These are phyloP conservation scores for Plasmodium chabaudi DNA, from an alignment of 169 alveolate species.

Conservation along the genomic window DNA sequence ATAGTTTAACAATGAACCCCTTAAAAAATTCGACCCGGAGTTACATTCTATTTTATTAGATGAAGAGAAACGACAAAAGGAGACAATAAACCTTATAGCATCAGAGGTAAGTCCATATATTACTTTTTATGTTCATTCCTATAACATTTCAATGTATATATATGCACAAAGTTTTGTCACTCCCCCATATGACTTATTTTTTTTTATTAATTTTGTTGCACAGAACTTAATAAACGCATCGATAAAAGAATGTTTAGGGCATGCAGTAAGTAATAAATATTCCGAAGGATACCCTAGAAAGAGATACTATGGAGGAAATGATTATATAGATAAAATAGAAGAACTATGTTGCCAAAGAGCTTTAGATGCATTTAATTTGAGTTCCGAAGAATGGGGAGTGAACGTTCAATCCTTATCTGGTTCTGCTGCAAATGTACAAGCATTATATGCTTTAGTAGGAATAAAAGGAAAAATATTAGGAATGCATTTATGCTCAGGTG, in stretches of 20 bases:
- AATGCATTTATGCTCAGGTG: slow-evolving; percentile 96
- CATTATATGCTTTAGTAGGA: slow-evolving; percentile 94
- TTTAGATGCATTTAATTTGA: slow-evolving; percentile 93
- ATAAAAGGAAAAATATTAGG: slow-evolving; percentile 98
- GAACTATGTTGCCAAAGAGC: slow-evolving; percentile 94
- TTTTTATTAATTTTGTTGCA: not conserved
- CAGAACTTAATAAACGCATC: slow-evolving; percentile 91
- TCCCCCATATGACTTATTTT: not conserved
- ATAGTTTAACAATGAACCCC: slow-evolving; percentile 64
- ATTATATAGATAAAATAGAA: slow-evolving; percentile 91
- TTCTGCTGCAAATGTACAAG: slow-evolving; percentile 97
- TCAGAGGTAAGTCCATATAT: slow-evolving; percentile 83
- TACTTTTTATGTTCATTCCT: not conserved
- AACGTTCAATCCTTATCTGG: slow-evolving; percentile 98
- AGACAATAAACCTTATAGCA: slow-evolving; percentile 88
- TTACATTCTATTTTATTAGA: slow-evolving; percentile 82
- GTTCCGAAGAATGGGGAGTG: slow-evolving; percentile 97
- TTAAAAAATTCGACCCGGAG: slow-evolving; percentile 87
- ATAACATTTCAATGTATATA: slow-evolving; percentile 11
- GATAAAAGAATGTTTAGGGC: slow-evolving; percentile 94
- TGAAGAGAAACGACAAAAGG: slow-evolving; percentile 87
- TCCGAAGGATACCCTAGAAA: slow-evolving; percentile 98
- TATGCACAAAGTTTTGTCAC: slow-evolving; percentile 76
- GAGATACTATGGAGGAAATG: slow-evolving; percentile 95
- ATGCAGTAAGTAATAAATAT: slow-evolving; percentile 93